These are phyloP conservation scores for Metarhizium sp. DNA, from an alignment of 2,329 filamentous ascomycete genomes.

Conservation along the genomic window DNA sequence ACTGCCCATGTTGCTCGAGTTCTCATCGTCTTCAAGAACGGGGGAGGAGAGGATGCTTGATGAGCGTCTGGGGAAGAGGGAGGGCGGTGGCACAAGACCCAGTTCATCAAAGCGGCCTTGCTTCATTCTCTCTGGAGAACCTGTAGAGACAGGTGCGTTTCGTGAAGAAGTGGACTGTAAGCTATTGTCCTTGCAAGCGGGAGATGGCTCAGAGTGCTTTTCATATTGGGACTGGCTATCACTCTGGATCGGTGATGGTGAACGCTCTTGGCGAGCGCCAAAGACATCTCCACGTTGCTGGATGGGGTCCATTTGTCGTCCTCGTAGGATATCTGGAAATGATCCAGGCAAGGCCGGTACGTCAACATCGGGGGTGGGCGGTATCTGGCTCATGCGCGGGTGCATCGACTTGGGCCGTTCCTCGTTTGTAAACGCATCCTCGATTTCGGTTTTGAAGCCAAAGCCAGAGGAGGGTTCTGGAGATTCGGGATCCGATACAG, in stretches of 20 bases:
- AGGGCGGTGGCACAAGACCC: conserved; percentile 40
- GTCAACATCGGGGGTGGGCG: conserved; percentile 37
- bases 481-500: conserved; percentile 28
- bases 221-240: conserved; percentile 22
- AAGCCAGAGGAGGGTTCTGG: conserved; percentile 22
- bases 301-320: conserved; percentile 28
- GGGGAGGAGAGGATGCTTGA: conserved; percentile 55
- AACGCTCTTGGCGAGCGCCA: conserved; percentile 48
- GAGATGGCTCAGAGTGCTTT: conserved; percentile 18
- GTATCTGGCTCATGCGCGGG: conserved; percentile 59
- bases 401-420: conserved; percentile 65
- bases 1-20: conserved; percentile 39
- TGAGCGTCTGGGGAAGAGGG: conserved; percentile 40
- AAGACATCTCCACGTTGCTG: conserved; percentile 34
- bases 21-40: conserved; percentile 64
- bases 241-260: conserved; percentile 42
- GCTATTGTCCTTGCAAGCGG: conserved; percentile 23
- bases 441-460: conserved; percentile 45
- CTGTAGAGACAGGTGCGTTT: conserved; percentile 20
- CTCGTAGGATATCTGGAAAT: conserved; percentile 29
- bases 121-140: conserved; percentile 36
- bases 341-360: conserved; percentile 36
- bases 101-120: conserved; percentile 40
- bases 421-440: conserved; percentile 41
- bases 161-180: conserved; percentile 25